phyloP scores from a whole-genome alignment of 1,284 basidiomycete genomes.

The Cerrena zonata region DNA sequence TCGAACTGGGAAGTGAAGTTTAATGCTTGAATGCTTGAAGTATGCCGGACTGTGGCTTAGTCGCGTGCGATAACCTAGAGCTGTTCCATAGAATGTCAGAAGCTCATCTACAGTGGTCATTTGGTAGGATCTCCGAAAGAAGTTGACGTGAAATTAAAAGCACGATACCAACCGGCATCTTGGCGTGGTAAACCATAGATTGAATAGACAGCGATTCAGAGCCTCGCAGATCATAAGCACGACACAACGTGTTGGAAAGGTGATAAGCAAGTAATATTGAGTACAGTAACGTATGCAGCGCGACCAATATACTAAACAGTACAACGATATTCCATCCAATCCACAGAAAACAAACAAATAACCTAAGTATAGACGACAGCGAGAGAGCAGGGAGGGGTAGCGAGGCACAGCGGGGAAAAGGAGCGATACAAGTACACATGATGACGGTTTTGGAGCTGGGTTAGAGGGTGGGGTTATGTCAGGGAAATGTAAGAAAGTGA shows the following conservation, averaged over 20 bases:
- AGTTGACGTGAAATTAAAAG: no score
- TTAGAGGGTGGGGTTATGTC: no score
- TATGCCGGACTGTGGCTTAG: no score
- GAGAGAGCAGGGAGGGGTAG: neutral
- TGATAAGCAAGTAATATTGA: conserved; percentile 2
- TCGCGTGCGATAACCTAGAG: no score
- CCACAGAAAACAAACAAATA: neutral
- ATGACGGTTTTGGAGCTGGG: neutral
- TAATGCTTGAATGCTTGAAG: no score
- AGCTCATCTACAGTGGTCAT: no score
- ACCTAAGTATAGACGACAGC: neutral
- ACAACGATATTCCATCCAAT: neutral
- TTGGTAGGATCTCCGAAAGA: neutral
- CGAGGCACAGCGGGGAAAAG: neutral
- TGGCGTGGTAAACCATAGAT: neutral
- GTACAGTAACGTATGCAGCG: neutral
- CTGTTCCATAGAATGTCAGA: no score
- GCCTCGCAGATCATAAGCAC: neutral
- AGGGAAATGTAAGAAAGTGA: no score
- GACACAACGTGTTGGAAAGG: conserved; percentile 6
- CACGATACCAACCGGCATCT: neutral
- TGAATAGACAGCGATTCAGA: neutral
- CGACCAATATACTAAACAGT: neutral
- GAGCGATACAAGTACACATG: neutral
- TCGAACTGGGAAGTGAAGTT: no score